Conservation (phyloP, 495 filamentous ascomycete species). For the Podospora anserina region DNA sequence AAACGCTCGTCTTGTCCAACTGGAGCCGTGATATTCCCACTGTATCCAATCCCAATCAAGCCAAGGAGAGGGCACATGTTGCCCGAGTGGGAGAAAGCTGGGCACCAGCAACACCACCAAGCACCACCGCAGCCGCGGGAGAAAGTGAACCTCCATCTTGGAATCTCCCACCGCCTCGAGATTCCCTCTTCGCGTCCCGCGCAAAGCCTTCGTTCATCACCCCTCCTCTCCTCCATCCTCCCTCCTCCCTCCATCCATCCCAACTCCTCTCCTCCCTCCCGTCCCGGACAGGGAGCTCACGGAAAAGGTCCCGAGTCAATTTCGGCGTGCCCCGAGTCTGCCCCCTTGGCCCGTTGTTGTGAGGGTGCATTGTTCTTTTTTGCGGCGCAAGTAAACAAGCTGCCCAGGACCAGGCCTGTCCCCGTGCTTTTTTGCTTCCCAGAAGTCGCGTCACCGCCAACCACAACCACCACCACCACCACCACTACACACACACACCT, state of each 20-base stretch:
- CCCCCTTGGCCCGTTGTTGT: slow-evolving; percentile 1
- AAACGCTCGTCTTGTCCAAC: slow-evolving; percentile 7
- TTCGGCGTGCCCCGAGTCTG: slow-evolving; percentile 16
- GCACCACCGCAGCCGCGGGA: not conserved
- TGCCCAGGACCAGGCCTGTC: slow-evolving; percentile 5
- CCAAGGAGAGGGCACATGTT: slow-evolving; percentile 13
- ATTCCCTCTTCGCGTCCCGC: not conserved
- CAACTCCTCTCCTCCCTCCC: slow-evolving; percentile 1
- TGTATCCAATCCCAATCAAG: slow-evolving; percentile 10
- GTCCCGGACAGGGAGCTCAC: slow-evolving; percentile 1
- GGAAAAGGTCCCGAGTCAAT: slow-evolving; percentile 8
- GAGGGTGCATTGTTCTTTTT: slow-evolving; percentile 24
- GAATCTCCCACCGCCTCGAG: not conserved
- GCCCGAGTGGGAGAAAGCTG: not conserved
- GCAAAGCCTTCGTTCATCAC: slow-evolving; percentile 17
- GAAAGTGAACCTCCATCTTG: not conserved
- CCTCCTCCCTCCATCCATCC: not conserved
- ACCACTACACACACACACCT: not conserved
- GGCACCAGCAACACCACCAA: not conserved
- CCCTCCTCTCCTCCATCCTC: slow-evolving; percentile 6
- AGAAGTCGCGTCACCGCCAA: slow-evolving; percentile 12
- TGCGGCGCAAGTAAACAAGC: slow-evolving; percentile 30
- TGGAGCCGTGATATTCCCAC: slow-evolving; percentile 16
- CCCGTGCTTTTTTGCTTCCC: not conserved
- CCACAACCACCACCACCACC: slow-evolving; percentile 2